Conservation (phyloP, 257 asterid species). For the Jacaranda copaia region DNA sequence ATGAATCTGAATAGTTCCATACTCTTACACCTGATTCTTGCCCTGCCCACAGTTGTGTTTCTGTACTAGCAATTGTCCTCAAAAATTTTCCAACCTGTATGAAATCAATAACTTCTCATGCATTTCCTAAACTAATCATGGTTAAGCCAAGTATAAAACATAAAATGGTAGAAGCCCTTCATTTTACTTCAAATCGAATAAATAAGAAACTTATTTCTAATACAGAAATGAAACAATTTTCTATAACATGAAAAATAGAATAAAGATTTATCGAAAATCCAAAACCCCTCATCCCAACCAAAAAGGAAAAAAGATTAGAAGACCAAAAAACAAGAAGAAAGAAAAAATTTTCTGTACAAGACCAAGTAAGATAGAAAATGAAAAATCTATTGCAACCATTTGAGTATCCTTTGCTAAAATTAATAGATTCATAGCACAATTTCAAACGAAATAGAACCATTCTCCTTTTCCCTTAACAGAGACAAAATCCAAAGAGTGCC, state of each 20-base stretch:
- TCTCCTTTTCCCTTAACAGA: background rate
- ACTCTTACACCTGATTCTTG: constrained; percentile 93
- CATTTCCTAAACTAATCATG: background rate
- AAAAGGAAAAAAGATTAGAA: background rate
- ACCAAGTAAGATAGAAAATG: background rate
- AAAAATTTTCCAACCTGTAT: constrained; percentile 77
- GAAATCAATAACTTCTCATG: constrained; percentile 13
- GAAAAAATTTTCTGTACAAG: background rate
- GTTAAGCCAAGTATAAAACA: background rate
- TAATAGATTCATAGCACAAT: background rate
- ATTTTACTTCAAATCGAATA: background rate
- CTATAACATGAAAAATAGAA: background rate
- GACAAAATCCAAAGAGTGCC: background rate
- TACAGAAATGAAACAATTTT: background rate
- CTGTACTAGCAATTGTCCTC: constrained; percentile 83
- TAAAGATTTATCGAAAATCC: background rate
- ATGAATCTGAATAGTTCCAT: constrained; percentile 83
- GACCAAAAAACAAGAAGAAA: no score
- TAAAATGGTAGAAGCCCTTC: background rate
- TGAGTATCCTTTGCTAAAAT: background rate
- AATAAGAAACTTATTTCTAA: background rate
- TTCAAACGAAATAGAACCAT: background rate
- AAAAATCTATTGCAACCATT: constrained; percentile 4
- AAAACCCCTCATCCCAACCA: background rate
- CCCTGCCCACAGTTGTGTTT: constrained; percentile 90